Evolutionary conservation across 2,329 filamentous ascomycete genomes (phyloP), one percentile per base, ranked within the genome.

Genomic region (Parafenestella ontariensis): DNA sequence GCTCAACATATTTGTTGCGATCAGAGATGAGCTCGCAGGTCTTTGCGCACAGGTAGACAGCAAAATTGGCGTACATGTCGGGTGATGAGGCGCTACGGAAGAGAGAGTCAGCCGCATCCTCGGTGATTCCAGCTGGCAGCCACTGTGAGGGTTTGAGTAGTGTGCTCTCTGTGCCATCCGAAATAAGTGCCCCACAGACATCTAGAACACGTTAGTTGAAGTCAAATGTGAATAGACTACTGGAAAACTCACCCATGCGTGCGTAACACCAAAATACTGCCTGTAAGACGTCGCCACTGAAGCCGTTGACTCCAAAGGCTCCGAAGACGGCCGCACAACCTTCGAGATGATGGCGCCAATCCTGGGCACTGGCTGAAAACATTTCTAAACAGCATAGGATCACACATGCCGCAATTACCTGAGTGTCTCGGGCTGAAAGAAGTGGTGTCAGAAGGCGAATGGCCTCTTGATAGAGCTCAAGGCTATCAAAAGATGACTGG

Each of bases 251-350:
- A 76, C 73, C 81, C 81, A 84, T 84, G 7, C 81, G 76, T 0
- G 81, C 81, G 66, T 83, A 84, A 50, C 80, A 83, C 82, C 82
- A 84, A 53, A 84, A 84, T 0, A 84, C 66, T 1, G 82, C 81
- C 60, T 83, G 78, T 15, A 82, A 75, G 2, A 82, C 72, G 3
- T 80, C 80, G 0, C 80, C 81, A 0, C 77, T 78, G 54, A 83
- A 82, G 0, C 82, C 82, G 56, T 82, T 79, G 36, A 83, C 81
- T 0, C 78, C 80, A 3, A 80, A 78, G 0, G 82, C 78, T 58
- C 82, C 77, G 58, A 84, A 79, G 0, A 84, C 67, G 46, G 77
- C 79, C 3, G 82, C 81, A 55, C 82, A 84, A 0, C 81, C 82
- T 54, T 84, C 82, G 0, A 84, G 74, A 56, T 84, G 82, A 1